Conservation (phyloP, 768 basidiomycete species). For the Termitomyces heimii region DNA sequence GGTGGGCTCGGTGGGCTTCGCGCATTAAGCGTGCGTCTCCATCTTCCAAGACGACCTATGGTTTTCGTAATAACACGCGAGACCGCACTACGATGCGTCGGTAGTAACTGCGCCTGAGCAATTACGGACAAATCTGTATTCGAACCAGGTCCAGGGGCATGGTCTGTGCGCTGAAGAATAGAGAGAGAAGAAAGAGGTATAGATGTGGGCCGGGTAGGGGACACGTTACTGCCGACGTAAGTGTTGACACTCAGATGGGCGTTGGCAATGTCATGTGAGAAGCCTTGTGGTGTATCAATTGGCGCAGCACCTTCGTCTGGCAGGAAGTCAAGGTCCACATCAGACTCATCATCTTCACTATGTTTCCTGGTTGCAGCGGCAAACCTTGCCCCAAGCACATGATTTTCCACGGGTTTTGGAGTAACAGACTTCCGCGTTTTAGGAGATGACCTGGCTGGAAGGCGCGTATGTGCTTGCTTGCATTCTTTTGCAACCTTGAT, state of each 20-base stretch:
- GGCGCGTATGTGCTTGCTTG: constrained; percentile 57
- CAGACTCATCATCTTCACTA: constrained; percentile 52
- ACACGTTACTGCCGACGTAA: constrained; percentile 29
- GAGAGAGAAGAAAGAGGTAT: constrained; percentile 50
- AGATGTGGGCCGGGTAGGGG: constrained; percentile 37
- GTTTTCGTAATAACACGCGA: constrained; percentile 78
- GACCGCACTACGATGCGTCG: constrained; percentile 55
- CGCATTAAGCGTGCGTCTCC: constrained; percentile 73
- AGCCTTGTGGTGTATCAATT: constrained; percentile 23
- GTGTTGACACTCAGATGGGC: constrained; percentile 36
- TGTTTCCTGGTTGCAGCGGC: constrained; percentile 51
- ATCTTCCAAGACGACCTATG: constrained; percentile 74
- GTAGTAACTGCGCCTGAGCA: constrained; percentile 35
- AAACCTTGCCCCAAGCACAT: constrained; percentile 58
- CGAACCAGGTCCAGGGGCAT: constrained; percentile 24
- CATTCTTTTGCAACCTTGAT: constrained; percentile 82
- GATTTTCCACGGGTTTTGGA: constrained; percentile 30
- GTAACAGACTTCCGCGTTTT: constrained; percentile 27
- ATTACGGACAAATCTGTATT: constrained; percentile 25
- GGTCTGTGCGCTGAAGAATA: constrained; percentile 27
- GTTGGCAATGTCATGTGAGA: constrained; percentile 39
- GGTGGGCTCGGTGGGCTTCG: constrained; percentile 16
- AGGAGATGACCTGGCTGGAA: constrained; percentile 22
- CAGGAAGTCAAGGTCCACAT: constrained; percentile 75
- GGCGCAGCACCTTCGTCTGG: constrained; percentile 38